Conservation (phyloP, 2,329 filamentous ascomycete genomes). For the Fusarium torreyae region DNA sequence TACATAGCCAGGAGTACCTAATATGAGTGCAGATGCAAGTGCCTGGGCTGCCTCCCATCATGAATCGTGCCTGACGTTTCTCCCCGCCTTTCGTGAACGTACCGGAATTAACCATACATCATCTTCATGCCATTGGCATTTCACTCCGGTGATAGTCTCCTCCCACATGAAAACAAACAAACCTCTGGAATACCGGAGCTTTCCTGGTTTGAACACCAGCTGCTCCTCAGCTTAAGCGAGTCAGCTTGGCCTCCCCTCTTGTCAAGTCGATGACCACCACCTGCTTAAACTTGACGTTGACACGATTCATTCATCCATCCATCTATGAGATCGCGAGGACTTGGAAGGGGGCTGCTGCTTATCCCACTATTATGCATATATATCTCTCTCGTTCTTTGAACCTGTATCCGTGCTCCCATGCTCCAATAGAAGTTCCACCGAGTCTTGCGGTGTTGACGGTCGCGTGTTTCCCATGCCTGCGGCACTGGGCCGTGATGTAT, state of each 20-base stretch:
- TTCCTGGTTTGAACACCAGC: conserved; percentile 17
- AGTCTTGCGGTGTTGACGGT: conserved; percentile 33
- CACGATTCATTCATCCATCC: conserved; percentile 20
- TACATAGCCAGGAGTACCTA: no score
- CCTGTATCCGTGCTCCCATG: conserved; percentile 13
- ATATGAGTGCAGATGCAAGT: no score
- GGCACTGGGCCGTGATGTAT: neutral
- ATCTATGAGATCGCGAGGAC: conserved; percentile 18
- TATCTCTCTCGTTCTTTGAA: neutral
- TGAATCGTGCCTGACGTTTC: conserved; percentile 28
- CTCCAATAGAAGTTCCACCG: conserved; percentile 29
- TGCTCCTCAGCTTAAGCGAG: conserved; percentile 29
- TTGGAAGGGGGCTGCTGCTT: conserved; percentile 5
- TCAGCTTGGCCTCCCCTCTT: conserved; percentile 27
- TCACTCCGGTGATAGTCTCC: conserved; percentile 20
- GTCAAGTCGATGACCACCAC: conserved; percentile 41
- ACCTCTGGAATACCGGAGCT: conserved; percentile 16
- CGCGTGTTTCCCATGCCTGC: conserved; percentile 9
- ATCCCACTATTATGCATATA: conserved; percentile 3
- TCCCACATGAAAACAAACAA: conserved; percentile 34
- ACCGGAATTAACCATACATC: conserved; percentile 31
- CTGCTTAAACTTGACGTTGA: conserved; percentile 21
- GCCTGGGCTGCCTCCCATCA: conserved; percentile 24
- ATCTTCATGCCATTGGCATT: conserved; percentile 41
- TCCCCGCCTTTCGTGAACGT: conserved; percentile 26